Base-by-base conservation (phyloP, 495 filamentous ascomycete species). In the Hypomontagnella submonticulosa region DNA sequence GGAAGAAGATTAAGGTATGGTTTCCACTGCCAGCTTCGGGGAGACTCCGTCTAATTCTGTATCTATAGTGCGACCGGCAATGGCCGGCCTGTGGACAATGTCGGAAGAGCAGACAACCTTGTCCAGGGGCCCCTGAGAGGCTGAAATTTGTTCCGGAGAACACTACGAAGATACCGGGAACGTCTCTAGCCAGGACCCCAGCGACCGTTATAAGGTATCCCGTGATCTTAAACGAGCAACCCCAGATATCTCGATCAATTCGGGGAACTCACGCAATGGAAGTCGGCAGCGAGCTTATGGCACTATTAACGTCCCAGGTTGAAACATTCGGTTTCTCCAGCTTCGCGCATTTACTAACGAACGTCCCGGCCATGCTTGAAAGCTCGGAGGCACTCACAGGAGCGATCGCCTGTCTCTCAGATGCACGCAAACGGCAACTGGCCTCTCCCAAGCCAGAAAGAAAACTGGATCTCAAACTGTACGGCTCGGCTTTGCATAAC, bases 21-120 rank as follows among this genome's bases (percentile, higher is more conserved):
- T 23, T 10, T 46, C 15, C n/a, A n/a, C n/a, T n/a, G n/a, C 10
- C 18, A 11, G 1, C n/a, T n/a, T 20, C 5, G 30, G 18, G 4
- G 4, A 8, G 12, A 11, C 23, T 18, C 13, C 4, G 1, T 4
- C 53, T 57, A 37, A 57, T 30, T 27, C 2, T 6, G 23, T 20
- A 4, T 46, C n/a, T 23, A 23, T 37, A 57, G 53, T 57, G 53
- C 18, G 53, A 57, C 16, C 40, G 18, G 15, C 53, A 57, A 43
- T 57, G 53, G 53, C 53, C 53, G 15, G 1, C 41, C 12, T 57
- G 53, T 23, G 40, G 53, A 23, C 53, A 57, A 57, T 57, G 53
- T 36, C 40, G 15, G 20, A 57, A 46, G 40, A 42, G 13, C 9
- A 44, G 36, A 32, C 41, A 36, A 12, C 23, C 34, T 36, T 57